Percentiles rank a stretch among this genome's conserved stretches.
Evolutionary conservation across 805 yeast genomes (phyloP).

Genomic region (Yarrowia divulgata): DNA sequence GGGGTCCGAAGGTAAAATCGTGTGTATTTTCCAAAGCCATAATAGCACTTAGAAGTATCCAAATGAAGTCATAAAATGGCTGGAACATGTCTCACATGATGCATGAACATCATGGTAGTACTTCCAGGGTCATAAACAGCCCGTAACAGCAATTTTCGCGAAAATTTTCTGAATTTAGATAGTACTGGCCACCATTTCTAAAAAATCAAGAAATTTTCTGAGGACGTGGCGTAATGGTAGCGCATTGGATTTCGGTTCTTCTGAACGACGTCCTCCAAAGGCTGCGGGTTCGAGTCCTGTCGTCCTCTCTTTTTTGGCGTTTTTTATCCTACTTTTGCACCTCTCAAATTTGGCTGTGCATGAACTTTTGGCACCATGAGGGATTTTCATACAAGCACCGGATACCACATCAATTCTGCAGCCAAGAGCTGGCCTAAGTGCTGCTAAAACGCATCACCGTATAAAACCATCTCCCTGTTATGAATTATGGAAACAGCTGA

Average conservation of each 20-base stretch:
- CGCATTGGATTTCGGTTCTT: conserved; percentile 31
- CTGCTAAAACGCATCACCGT: conserved; percentile 4
- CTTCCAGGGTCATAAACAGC: no score
- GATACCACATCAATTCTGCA: neutral
- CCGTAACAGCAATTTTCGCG: no score
- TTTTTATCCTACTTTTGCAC: neutral
- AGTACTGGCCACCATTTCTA: neutral
- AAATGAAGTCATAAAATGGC: neutral
- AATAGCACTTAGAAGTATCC: neutral
- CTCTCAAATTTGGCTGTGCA: neutral
- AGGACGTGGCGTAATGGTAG: conserved; percentile 33
- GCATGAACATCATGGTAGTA: no score
- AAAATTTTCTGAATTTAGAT: neutral
- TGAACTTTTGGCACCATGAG: neutral
- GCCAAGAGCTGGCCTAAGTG: conserved; percentile 27
- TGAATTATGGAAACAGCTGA: neutral
- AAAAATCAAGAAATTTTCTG: neutral
- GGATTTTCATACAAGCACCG: conserved; percentile 12
- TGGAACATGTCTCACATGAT: no score
- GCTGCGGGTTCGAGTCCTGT: conserved; percentile 35
- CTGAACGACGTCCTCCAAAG: conserved; percentile 33
- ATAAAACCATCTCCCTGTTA: neutral
- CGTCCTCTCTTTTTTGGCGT: conserved; percentile 24
- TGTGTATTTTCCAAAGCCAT: neutral
- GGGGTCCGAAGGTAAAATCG: neutral